Evolutionary conservation across 176 grass and related monocot genomes (phyloP), one percentile per base, ranked within the genome.

Genomic region (Avena atlantica): DNA sequence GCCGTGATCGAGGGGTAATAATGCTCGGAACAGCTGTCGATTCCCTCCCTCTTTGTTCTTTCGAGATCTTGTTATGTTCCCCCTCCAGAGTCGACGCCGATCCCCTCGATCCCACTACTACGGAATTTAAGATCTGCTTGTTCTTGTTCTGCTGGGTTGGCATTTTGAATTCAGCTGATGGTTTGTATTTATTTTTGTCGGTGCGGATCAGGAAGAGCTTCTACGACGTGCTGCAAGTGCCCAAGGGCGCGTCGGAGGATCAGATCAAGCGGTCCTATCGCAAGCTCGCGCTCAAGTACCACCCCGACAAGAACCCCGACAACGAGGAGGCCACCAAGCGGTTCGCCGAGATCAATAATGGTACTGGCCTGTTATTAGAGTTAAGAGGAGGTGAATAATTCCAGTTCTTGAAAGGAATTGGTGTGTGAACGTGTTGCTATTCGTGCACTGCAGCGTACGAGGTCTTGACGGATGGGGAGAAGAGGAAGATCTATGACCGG

Each of bases 221-320:
- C 89, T 99, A 99, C 90, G 97, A 99, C 87, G 78, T 96, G 60
- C 85, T 99, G 63, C 92, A 96, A 85, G 92, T 99, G 45, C 64
- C 97, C 70, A 96, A 94, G 89, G 91, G 97, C 29, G 94, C 97
- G 17, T 91, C 94, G 3, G 97, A 99, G 66, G 97, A 99, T 76
- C 97, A 99, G 97, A 96, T 99, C 87, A 99, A 99, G 91, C 78
- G 97, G 71, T 91, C 97, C 0, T 99, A 99, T 67, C 89, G 97
- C 89, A 99, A 99, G 92, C 97, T 99, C 64, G 97, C 97, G 2
- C 53, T 99, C 29, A 96, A 96, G 88, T 99, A 99, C n/a, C 97
- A 99, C 85, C 97, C 97, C 0, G 97, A 99, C 62, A 99, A 99
- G 86, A 99, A 99, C 53, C 94, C 90, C 19, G 80, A 90, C 71